Conservation (phyloP, 2,329 filamentous ascomycete species). For the Penicillium sp. region DNA sequence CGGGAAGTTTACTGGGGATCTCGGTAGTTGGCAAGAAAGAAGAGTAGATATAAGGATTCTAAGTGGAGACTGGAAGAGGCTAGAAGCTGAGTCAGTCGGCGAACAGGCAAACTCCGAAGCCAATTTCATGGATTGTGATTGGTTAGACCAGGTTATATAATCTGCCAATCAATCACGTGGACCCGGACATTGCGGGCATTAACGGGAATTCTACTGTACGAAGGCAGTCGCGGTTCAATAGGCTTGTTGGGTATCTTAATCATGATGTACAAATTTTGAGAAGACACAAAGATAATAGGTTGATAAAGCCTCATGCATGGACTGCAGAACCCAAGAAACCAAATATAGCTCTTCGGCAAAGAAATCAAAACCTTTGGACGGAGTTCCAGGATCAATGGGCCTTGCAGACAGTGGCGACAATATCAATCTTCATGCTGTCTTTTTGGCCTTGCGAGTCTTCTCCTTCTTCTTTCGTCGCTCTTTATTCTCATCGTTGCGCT, state of each 20-base stretch:
- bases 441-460: slow-evolving; percentile 37
- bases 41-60: slow-evolving; percentile 17
- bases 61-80: slow-evolving; percentile 31
- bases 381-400: not conserved
- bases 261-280: not conserved
- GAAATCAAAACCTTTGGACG: not conserved
- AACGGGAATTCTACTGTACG: not conserved
- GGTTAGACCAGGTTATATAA: not conserved
- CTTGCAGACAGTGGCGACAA: not conserved
- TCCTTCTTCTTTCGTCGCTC: slow-evolving; percentile 42
- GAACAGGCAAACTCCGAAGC: slow-evolving; percentile 15
- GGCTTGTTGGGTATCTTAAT: slow-evolving; percentile 1
- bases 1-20: not conserved
- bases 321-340: not conserved
- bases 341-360: not conserved
- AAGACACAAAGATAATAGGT: not conserved
- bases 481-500: slow-evolving; percentile 27
- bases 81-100: slow-evolving; percentile 29
- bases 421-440: slow-evolving; percentile 8
- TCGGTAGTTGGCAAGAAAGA: slow-evolving; percentile 15
- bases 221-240: not conserved
- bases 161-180: slow-evolving; percentile 1
- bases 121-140: slow-evolving; percentile 8
- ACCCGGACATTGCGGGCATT: not conserved
- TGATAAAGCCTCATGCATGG: not conserved